Evolutionary conservation across 139 green algal genomes (phyloP), one percentile per base, ranked within the genome.

Genomic region (Chlamydomonas sphaeroides): DNA sequence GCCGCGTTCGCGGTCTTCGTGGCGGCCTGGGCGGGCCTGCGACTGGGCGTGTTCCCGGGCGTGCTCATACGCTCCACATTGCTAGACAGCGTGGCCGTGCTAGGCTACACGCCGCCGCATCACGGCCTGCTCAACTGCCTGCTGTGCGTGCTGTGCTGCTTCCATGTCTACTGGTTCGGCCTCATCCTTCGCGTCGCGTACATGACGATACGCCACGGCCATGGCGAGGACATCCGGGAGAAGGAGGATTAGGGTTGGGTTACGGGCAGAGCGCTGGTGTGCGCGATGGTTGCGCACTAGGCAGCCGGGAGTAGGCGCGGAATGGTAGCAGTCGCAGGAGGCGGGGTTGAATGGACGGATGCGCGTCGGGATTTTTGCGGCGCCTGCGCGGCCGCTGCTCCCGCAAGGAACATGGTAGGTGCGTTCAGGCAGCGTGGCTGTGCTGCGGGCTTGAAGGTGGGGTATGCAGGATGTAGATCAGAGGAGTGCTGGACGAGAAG

Each of bases 141-240:
- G 68, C 83, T 94, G 32, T 71, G 79, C 32, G 51, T 87, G 70
- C 88, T 97, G 63, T 85, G 93, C 45, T 77, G 87, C 42, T 84
- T 97, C 69, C 92, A 97, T 73, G 61, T 93, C 6, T 97, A 97
- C 83, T 97, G 94, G 94, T 95, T 94, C 48, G 80, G 67, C 2
- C 87, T 97, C 23, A 96, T 97, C 48, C 39, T 90, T 59, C 59
- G 72, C 6, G 83, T 94, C 2, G 89, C 88, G 3, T 88, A 56
- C 35, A 49, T 75, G 21, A 85, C 82, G 33, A 5, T 95, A 0
- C 63, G 49, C 0, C 85, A 78, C 1, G 89, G 89, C 5, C 69
- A 80, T 30, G 62, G 81, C 0, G 42, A 88, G 35, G 92, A 95
- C 75, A 69, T 90, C 2, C 71, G 92, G 18, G 92, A 95, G 67